Evolutionary conservation across 257 asterid species (phyloP), one percentile per base, ranked within the genome.

Genomic region (Nicotiana tabacum): DNA sequence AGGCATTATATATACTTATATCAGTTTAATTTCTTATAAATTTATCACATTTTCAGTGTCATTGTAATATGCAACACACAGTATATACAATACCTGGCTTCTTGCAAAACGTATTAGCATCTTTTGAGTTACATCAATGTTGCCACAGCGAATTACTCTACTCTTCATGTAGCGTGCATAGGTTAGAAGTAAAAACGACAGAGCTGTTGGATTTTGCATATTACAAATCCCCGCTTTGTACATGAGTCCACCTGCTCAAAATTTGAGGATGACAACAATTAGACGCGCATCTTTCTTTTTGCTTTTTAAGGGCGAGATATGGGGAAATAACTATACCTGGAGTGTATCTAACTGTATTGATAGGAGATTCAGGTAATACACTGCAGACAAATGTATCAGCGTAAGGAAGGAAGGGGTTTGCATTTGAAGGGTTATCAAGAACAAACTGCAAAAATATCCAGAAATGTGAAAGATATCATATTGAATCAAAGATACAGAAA

Each of bases 101-200:
- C 60, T 91, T 0, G 99, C 93, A 9, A 92, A 90, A 67, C 13
- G 64, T 4, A 93, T 86, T 15, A 95, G 77, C 37, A 85, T 88
- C 5, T 15, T 84, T 7, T 90, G 74, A 12, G 91, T 87, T 77
- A 91, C 90, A 4, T 67, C 17, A 4, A 87, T 62, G 79, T 66
- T 86, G 6, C 97, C 98, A 24, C 95, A 91, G 29, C 70, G 89
- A 87, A 92, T 90, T 6, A 90, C 85, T 66, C 88, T 57, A 43
- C 84, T 13, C 4, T 96, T 91, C 97, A 93, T 91, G 89, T 93
- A 92, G 39, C 92, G 94, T 5, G 97, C 87, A 85, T 95, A 95
- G 13, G 99, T 95, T 0, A 96, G 90, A 0, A 95, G 90, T 88
- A 95, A 87, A 90, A 86, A 91, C 3, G 96, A 90, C 58, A 91